Evolutionary conservation across 345 rosid species (phyloP).

Genomic region (Corchorus capsularis): DNA sequence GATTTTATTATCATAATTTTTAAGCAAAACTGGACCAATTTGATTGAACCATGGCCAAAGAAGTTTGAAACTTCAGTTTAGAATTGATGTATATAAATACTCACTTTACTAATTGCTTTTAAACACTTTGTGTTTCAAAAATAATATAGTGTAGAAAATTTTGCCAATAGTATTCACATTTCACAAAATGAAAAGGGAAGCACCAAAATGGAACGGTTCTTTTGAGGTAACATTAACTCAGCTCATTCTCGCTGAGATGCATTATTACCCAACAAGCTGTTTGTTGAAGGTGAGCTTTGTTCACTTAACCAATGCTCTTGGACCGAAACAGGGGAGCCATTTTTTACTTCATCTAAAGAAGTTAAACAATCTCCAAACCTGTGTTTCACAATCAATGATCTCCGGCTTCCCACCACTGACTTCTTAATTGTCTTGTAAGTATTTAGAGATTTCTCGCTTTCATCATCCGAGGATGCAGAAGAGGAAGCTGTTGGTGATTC

Average conservation of each 20-base stretch:
- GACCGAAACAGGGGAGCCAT: slow-evolving; percentile 67
- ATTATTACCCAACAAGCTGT: slow-evolving; percentile 63
- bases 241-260: slow-evolving; percentile 35
- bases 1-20: background rate
- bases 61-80: no score
- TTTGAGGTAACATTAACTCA: slow-evolving; percentile 14
- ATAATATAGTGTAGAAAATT: background rate
- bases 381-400: slow-evolving; percentile 31
- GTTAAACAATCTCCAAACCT: slow-evolving; percentile 39
- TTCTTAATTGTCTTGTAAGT: slow-evolving; percentile 34
- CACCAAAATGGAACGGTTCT: slow-evolving; percentile 5
- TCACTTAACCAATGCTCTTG: slow-evolving; percentile 84
- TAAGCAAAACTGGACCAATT: no score
- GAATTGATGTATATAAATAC: background rate
- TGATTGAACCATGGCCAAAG: no score
- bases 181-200: slow-evolving; percentile 1
- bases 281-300: slow-evolving; percentile 83
- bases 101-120: background rate
- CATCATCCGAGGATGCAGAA: slow-evolving; percentile 46
- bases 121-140: background rate
- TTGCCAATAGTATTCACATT: slow-evolving; percentile 19
- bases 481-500: slow-evolving; percentile 56
- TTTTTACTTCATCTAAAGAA: slow-evolving; percentile 45
- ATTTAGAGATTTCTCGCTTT: slow-evolving; percentile 45
- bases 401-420: slow-evolving; percentile 40